A percentile compares a stretch with the other conserved stretches of the same genome.
Evolutionary conservation across 129 eudicot species (phyloP).

Genomic region (Saussurea involucrata): DNA sequence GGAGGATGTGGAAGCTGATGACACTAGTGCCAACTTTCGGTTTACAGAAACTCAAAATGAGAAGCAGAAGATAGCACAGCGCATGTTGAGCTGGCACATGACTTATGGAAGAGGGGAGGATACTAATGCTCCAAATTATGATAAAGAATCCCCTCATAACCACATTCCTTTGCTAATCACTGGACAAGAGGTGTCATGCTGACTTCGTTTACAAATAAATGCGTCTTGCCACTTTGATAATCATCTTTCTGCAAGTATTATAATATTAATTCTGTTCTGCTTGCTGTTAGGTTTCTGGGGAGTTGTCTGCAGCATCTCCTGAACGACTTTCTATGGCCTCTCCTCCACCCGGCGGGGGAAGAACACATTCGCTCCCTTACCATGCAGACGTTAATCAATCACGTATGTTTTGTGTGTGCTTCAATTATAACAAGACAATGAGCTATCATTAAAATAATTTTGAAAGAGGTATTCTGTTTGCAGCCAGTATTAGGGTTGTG

Average conservation of each 20-base stretch:
- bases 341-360: conserved; percentile 70
- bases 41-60: conserved; percentile 10
- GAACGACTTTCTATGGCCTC: conserved; percentile 88
- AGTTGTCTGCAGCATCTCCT: conserved; percentile 96
- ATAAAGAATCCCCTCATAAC: conserved; percentile 29
- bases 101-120: conserved; percentile 28
- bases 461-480: conserved; percentile 19
- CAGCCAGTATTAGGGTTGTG: conserved; percentile 83
- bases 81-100: conserved; percentile 36
- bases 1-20: conserved; percentile 24
- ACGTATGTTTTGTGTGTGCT: conserved; percentile 30
- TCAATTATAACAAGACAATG: conserved; percentile 1
- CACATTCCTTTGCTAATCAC: conserved; percentile 34
- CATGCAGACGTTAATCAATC: conserved; percentile 43
- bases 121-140: conserved; percentile 23
- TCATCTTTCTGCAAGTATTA: not conserved
- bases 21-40: conserved; percentile 6
- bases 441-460: not conserved
- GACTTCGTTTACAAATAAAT: not conserved
- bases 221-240: not conserved
- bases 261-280: not conserved
- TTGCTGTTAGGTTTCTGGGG: conserved; percentile 80
- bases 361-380: conserved; percentile 60
- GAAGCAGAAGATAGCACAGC: conserved; percentile 28
- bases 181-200: conserved; percentile 28